A percentile compares a stretch with the other conserved stretches of the same genome.
Evolutionary conservation across 1,139 yeast genomes (phyloP).

Genomic region (Eremothecium sinecaudum): DNA sequence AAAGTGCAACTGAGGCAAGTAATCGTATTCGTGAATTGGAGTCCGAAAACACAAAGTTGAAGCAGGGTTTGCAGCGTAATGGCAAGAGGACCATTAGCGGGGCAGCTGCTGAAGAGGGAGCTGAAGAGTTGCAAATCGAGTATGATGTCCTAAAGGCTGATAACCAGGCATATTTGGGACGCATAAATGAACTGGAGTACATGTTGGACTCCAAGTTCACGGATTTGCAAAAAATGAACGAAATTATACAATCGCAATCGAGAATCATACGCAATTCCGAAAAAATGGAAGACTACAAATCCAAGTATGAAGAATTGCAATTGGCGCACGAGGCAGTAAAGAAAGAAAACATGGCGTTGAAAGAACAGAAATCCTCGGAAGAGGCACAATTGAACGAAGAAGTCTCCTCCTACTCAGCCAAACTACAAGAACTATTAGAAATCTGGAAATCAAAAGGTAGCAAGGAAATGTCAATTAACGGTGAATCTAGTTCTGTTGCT

Average conservation of each 20-base stretch:
- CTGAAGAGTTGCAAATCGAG: constrained; percentile 39
- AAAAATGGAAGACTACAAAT: constrained; percentile 39
- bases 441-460: constrained; percentile 15
- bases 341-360: constrained; percentile 37
- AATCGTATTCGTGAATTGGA: constrained; percentile 43
- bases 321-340: constrained; percentile 38
- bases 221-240: constrained; percentile 46
- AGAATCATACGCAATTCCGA: constrained; percentile 38
- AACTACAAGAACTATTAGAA: constrained; percentile 15
- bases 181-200: constrained; percentile 42
- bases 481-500: neutral
- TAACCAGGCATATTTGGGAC: constrained; percentile 36
- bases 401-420: constrained; percentile 15
- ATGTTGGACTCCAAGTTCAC: constrained; percentile 48
- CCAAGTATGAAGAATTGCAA: constrained; percentile 42
- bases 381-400: constrained; percentile 13
- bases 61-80: constrained; percentile 10
- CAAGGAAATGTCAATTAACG: neutral
- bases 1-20: constrained; percentile 47
- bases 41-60: constrained; percentile 34
- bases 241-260: constrained; percentile 47
- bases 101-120: constrained; percentile 4
- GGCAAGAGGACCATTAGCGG: constrained; percentile 5
- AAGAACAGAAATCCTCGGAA: constrained; percentile 21
- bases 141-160: constrained; percentile 42